phyloP scores from a whole-genome alignment of 1,139 yeast species.

The Wickerhamiella pararugosa region DNA sequence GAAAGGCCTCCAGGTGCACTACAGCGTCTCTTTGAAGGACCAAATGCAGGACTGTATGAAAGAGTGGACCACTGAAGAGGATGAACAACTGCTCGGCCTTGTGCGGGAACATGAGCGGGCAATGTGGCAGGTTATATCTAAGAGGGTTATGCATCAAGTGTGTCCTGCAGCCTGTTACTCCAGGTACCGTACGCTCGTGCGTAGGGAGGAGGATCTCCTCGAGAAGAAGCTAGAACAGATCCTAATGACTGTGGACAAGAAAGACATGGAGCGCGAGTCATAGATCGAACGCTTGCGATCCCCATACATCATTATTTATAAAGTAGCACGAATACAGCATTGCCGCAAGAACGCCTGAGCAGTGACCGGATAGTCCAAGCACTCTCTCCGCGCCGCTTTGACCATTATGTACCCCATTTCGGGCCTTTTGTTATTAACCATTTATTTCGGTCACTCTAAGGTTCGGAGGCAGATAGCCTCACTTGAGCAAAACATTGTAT shows the following conservation, averaged over 20 bases:
- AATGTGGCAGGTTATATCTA: constrained; percentile 8
- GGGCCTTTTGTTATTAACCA: too few species aligned
- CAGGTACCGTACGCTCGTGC: background rate
- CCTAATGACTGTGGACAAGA: background rate
- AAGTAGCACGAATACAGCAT: too few species aligned
- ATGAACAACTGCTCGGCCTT: constrained; percentile 3
- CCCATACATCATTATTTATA: too few species aligned
- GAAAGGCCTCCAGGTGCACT: constrained; percentile 10
- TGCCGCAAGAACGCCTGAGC: too few species aligned
- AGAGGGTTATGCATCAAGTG: constrained; percentile 1
- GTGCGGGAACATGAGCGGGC: constrained; percentile 8
- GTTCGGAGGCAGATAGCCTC: too few species aligned
- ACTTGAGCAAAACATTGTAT: too few species aligned
- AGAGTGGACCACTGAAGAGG: constrained; percentile 6
- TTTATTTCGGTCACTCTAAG: too few species aligned
- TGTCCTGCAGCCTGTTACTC: background rate
- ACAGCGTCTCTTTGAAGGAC: constrained; percentile 3
- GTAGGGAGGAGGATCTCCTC: background rate
- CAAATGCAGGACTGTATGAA: background rate
- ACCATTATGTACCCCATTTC: too few species aligned
- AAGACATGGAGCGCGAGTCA: too few species aligned
- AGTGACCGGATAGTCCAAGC: too few species aligned
- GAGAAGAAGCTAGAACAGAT: background rate
- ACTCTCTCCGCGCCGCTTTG: too few species aligned
- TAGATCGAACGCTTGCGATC: too few species aligned